Percentiles rank a stretch among this genome's conserved stretches.
phyloP scores from a whole-genome alignment of 306 rosid genomes.

The Lupinus albus region DNA sequence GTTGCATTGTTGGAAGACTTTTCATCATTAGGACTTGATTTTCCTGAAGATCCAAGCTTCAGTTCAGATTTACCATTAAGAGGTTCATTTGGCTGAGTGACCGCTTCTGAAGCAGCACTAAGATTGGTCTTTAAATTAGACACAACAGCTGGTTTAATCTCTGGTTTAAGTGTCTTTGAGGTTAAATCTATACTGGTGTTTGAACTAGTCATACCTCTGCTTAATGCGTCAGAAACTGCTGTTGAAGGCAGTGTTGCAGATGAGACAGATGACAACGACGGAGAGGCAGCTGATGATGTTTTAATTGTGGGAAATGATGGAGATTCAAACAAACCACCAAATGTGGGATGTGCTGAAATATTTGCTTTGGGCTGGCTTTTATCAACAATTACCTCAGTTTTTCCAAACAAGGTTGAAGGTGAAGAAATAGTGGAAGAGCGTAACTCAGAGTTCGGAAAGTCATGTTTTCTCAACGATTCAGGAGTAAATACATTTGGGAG shows the following conservation, averaged over 20 bases:
- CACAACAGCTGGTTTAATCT: slow-evolving; percentile 41
- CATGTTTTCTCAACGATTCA: slow-evolving; percentile 50
- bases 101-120: slow-evolving; percentile 44
- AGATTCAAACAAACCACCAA: slow-evolving; percentile 48
- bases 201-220: slow-evolving; percentile 44
- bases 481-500: slow-evolving; percentile 43
- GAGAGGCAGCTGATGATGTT: slow-evolving; percentile 43
- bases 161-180: slow-evolving; percentile 45
- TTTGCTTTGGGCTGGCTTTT: slow-evolving; percentile 50
- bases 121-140: slow-evolving; percentile 44
- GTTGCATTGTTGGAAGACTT: slow-evolving; percentile 33
- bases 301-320: slow-evolving; percentile 28
- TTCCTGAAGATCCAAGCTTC: slow-evolving; percentile 48
- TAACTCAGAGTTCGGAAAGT: slow-evolving; percentile 40
- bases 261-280: slow-evolving; percentile 39
- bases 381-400: slow-evolving; percentile 37
- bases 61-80: slow-evolving; percentile 41
- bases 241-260: slow-evolving; percentile 46
- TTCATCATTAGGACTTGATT: slow-evolving; percentile 34
- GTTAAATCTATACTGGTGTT: slow-evolving; percentile 42
- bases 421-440: slow-evolving; percentile 41
- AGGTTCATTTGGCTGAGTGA: slow-evolving; percentile 40
- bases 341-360: slow-evolving; percentile 37
- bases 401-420: slow-evolving; percentile 33
- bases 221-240: slow-evolving; percentile 41